phyloP scores from a whole-genome alignment of 352 stramenopile genomes.

The Phytophthora kernoviae region DNA sequence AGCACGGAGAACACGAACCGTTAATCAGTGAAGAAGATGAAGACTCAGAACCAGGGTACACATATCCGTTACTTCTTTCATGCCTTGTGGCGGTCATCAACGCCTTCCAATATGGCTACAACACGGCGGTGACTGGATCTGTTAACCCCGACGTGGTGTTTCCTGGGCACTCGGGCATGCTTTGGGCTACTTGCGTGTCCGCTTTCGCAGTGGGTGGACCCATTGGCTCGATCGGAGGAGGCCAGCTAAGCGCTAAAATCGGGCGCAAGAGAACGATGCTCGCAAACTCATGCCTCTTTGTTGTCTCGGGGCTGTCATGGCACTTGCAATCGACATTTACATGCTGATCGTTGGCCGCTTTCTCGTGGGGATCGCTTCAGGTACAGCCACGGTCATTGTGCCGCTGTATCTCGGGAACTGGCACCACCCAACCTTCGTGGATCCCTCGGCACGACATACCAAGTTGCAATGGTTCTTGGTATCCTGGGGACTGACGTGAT shows the following conservation, averaged over 20 bases:
- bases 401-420: conserved; percentile 75
- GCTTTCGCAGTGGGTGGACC: conserved; percentile 66
- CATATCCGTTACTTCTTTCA: conserved; percentile 58
- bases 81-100: conserved; percentile 67
- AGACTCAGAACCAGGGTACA: conserved; percentile 58
- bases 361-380: conserved; percentile 66
- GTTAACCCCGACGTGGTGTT: conserved; percentile 60
- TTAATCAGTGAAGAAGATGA: conserved; percentile 50
- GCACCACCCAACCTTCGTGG: conserved; percentile 70
- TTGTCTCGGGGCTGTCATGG: conserved; percentile 56
- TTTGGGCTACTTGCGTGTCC: conserved; percentile 69
- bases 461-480: conserved; percentile 66
- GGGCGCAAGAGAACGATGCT: conserved; percentile 65
- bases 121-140: conserved; percentile 68
- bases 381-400: conserved; percentile 70
- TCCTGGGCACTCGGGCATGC: conserved; percentile 56
- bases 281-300: conserved; percentile 58
- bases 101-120: conserved; percentile 77
- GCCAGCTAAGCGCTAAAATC: conserved; percentile 48
- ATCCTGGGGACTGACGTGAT: conserved; percentile 54
- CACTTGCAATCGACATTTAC: conserved; percentile 68
- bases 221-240: conserved; percentile 56
- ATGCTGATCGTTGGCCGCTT: conserved; percentile 70
- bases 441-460: conserved; percentile 67
- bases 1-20: conserved; percentile 66